Evolutionary conservation across 1,284 basidiomycete species (phyloP).

Genomic region (Leccinum fuscescens): DNA sequence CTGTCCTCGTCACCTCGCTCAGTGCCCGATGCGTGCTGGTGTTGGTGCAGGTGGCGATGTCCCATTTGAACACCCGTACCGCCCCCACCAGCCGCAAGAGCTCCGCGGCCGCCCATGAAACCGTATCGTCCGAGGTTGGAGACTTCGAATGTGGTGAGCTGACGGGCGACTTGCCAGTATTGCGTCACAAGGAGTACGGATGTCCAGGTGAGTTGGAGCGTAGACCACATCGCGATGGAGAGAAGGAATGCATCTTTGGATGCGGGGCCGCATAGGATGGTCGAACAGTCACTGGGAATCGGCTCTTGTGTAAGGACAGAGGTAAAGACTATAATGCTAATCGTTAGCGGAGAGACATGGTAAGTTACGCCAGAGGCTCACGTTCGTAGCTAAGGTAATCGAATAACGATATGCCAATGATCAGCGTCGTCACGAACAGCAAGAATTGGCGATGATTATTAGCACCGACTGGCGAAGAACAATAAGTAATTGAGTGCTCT

Average conservation of each 20-base stretch:
- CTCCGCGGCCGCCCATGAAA: constrained; percentile 94
- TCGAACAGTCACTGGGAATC: constrained; percentile 66
- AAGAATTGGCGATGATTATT: constrained; percentile 96
- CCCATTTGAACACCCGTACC: constrained; percentile 69
- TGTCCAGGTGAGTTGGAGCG: constrained; percentile 93
- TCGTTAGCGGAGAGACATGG: constrained; percentile 6
- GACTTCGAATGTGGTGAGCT: constrained; percentile 97
- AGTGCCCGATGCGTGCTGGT: constrained; percentile 31
- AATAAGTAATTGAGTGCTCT: constrained; percentile 3
- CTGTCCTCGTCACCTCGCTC: constrained; percentile 56
- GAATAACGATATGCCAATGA: constrained; percentile 78
- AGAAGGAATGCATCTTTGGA: constrained; percentile 84
- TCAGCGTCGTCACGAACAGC: constrained; percentile 82
- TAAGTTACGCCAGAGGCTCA: constrained; percentile 40
- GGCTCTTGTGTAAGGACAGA: constrained; percentile 40
- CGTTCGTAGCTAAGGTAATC: constrained; percentile 82
- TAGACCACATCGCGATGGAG: constrained; percentile 78
- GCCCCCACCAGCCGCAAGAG: constrained; percentile 92
- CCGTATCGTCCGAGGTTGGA: constrained; percentile 93
- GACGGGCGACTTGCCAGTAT: constrained; percentile 87
- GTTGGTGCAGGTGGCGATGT: constrained; percentile 47
- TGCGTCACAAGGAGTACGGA: constrained; percentile 83
- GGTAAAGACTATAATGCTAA: constrained; percentile 46
- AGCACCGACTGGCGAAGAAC: constrained; percentile 66
- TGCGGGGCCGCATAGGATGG: constrained; percentile 64